Base-by-base conservation (phyloP, 306 rosid species). In the Luffa aegyptiaca region DNA sequence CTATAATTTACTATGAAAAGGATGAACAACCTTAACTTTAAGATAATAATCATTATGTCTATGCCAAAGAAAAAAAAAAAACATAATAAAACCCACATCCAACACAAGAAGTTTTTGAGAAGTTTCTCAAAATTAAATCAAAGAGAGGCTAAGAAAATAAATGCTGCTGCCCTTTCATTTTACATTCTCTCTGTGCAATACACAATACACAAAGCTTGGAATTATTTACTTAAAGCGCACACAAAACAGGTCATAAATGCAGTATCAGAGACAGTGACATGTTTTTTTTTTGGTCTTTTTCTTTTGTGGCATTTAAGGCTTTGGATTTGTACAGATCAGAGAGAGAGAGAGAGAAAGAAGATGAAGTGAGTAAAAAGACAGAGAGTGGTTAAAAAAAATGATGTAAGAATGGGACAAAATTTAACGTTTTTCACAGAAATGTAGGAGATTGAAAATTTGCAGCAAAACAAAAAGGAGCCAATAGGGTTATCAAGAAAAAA, bases 371-470 rank as follows among this genome's bases (percentile, higher is more conserved):
- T 20, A 73, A 65, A 10, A 65, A 73, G 78, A 75, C 63, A 75
- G 78, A 56, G 78, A 52, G 78, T 75, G 78, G 78, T 75, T 75
- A 52, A 75, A 75, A 75, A 74, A 77, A 61, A 31, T 76, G 80
- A 57, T 76, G 80, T 8, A 76, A 76, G 69, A 57, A 55, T 57
- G 81, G 13, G 81, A 44, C 81, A 79, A 79, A 63, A 33, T 39
- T 79, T 48, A 79, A 64, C 75, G 46, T 79, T 59, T 79, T 61
- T 79, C 75, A 79, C 81, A 63, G 75, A 79, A 79, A 63, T 45
- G 81, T 63, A 79, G 81, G 81, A 79, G 75, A 64, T 18, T 18
- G 61, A n/a, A 48, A 78, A 46, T 35, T 17, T 62, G 65, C 5
- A 41, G 5, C 51, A 31, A 78, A 62, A 26, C 73, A 58, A 61